These are phyloP conservation scores for Globisporangium middletonii DNA, from an alignment of 352 stramenopile species.

Conservation along the genomic window DNA sequence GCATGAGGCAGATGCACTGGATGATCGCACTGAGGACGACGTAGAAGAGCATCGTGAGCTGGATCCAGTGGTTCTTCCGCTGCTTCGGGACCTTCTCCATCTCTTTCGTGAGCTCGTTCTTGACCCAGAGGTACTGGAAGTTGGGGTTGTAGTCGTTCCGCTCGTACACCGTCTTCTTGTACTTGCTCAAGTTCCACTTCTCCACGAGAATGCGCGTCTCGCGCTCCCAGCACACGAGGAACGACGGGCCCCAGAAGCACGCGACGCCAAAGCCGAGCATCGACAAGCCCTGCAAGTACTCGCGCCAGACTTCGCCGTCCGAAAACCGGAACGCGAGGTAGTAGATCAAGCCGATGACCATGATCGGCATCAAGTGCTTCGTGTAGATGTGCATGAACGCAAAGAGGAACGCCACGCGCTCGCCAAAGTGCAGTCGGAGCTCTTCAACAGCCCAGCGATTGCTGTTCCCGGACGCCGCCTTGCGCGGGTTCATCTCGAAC, in stretches of 20 bases:
- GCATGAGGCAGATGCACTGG: constrained; percentile 77
- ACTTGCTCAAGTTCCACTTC: constrained; percentile 86
- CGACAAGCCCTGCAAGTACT: constrained; percentile 70
- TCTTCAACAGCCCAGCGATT: constrained; percentile 85
- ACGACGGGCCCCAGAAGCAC: constrained; percentile 79
- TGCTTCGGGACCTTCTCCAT: constrained; percentile 86
- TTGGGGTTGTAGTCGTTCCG: constrained; percentile 81
- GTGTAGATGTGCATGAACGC: constrained; percentile 90
- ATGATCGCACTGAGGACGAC: constrained; percentile 66
- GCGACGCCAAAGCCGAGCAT: constrained; percentile 66
- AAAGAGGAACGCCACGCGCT: constrained; percentile 86
- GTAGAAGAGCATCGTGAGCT: constrained; percentile 85
- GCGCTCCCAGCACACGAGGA: constrained; percentile 81
- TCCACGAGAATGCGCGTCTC: constrained; percentile 84
- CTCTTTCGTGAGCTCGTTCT: constrained; percentile 82
- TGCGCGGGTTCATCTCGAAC: constrained; percentile 63
- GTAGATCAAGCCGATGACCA: constrained; percentile 53
- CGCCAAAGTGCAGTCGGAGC: constrained; percentile 80
- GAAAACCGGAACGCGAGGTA: constrained; percentile 75
- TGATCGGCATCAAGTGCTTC: constrained; percentile 78
- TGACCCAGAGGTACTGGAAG: constrained; percentile 85
- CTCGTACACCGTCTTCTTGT: constrained; percentile 88
- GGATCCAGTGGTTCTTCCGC: constrained; percentile 81
- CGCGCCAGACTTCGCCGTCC: constrained; percentile 40
- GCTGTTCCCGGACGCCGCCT: constrained; percentile 66